phyloP scores from a whole-genome alignment of 371 early-diverging fungal species.

The Fennellomyces sp. region DNA sequence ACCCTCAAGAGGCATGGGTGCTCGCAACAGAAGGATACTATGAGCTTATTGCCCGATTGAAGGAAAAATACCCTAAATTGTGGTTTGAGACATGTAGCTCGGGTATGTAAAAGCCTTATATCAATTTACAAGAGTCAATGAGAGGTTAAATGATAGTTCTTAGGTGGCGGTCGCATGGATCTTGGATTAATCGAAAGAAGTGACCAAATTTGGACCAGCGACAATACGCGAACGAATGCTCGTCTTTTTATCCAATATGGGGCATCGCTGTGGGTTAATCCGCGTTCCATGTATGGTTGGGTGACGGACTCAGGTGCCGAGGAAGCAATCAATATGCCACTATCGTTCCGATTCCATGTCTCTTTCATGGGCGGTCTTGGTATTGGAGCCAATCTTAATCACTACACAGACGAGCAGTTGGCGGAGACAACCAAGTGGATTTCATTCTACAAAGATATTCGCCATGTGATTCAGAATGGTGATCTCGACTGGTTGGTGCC shows the following conservation, averaged over 20 bases:
- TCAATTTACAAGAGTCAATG: too few species aligned
- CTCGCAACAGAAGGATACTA: constrained; percentile 23
- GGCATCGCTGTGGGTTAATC: constrained; percentile 35
- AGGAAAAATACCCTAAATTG: constrained; percentile 15
- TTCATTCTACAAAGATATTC: constrained; percentile 26
- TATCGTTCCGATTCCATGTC: constrained; percentile 40
- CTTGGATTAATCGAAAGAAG: constrained; percentile 3
- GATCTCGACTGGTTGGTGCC: constrained; percentile 33
- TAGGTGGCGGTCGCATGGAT: constrained; percentile 50
- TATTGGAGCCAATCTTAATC: constrained; percentile 25
- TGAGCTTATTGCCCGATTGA: constrained; percentile 23
- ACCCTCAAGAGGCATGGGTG: constrained; percentile 31
- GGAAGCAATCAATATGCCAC: constrained; percentile 16
- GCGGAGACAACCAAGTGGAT: constrained; percentile 30
- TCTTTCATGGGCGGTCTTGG: constrained; percentile 44
- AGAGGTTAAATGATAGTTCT: too few species aligned
- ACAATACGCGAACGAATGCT: constrained; percentile 43
- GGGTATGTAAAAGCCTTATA: background rate
- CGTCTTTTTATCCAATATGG: constrained; percentile 41
- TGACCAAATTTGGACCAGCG: constrained; percentile 25
- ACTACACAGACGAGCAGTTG: constrained; percentile 15
- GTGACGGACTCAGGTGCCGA: constrained; percentile 34
- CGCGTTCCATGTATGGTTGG: constrained; percentile 33
- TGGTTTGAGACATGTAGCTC: constrained; percentile 33
- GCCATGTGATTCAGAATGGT: constrained; percentile 27